phyloP scores from a whole-genome alignment of 2,329 filamentous ascomycete species.

The Byssochlamys sp. region DNA sequence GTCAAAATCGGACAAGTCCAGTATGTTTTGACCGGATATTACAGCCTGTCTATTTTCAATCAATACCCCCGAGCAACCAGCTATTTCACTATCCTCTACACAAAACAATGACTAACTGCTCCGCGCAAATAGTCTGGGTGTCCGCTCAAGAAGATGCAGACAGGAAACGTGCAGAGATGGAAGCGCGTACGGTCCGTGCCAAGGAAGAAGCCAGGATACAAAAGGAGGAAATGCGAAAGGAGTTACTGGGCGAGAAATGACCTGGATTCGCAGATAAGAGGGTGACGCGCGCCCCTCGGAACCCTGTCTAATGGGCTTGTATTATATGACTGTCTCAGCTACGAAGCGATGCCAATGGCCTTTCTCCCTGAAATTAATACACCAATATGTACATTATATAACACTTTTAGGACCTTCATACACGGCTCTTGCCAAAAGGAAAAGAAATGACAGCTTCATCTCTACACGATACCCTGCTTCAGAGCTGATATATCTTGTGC shows the following conservation, averaged over 20 bases:
- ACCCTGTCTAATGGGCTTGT: not conserved
- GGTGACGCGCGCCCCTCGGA: not conserved
- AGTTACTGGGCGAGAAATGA: constrained; percentile 27
- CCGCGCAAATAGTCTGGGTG: constrained; percentile 25
- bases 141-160: constrained; percentile 30
- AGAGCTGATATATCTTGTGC: not conserved
- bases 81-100: not conserved
- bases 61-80: not conserved
- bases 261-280: not conserved
- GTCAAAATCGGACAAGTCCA: constrained; percentile 82
- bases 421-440: not conserved
- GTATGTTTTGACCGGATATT: constrained; percentile 40
- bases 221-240: constrained; percentile 31
- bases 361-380: not conserved
- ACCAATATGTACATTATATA: not conserved
- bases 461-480: not conserved
- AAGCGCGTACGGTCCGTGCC: constrained; percentile 14
- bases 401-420: not conserved
- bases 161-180: constrained; percentile 15
- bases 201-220: constrained; percentile 26
- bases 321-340: constrained; percentile 6
- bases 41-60: not conserved
- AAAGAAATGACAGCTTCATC: not conserved
- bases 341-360: not conserved
- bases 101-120: not conserved